A percentile compares a stretch with the other conserved stretches of the same genome.
Evolutionary conservation across 306 rosid species (phyloP).

Genomic region (Pueraria montana): DNA sequence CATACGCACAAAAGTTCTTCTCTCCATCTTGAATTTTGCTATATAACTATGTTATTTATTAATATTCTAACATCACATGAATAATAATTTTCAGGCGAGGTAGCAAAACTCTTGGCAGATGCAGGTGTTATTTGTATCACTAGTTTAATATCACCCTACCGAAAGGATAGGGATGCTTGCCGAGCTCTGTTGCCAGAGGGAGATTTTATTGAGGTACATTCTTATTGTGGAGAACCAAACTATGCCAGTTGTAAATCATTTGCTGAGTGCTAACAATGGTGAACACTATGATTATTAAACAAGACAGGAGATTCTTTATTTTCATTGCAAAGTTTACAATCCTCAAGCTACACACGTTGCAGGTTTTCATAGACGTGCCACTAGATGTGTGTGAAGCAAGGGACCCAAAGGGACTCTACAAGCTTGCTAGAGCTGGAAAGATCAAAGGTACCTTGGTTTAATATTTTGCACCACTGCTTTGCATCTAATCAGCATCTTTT

Average conservation of each 20-base stretch:
- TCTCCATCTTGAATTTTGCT: slow-evolving; percentile 12
- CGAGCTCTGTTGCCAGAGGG: slow-evolving; percentile 80
- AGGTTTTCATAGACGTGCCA: slow-evolving; percentile 92
- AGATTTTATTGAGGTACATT: slow-evolving; percentile 84
- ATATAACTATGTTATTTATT: background rate
- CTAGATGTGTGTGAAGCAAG: slow-evolving; percentile 84
- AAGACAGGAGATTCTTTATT: slow-evolving; percentile 39
- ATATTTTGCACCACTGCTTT: background rate
- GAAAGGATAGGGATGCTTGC: slow-evolving; percentile 86
- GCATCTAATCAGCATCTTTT: slow-evolving; percentile 41
- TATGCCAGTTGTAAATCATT: slow-evolving; percentile 27
- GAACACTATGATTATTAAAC: slow-evolving; percentile 21
- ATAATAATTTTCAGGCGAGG: slow-evolving; percentile 74
- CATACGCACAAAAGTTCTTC: background rate
- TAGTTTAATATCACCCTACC: slow-evolving; percentile 91
- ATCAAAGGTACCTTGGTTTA: slow-evolving; percentile 67
- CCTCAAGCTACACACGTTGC: slow-evolving; percentile 38
- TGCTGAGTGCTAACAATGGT: slow-evolving; percentile 18
- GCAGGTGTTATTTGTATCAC: slow-evolving; percentile 90
- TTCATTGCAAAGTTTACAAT: slow-evolving; percentile 20
- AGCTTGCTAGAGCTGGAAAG: slow-evolving; percentile 94
- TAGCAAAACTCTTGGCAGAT: slow-evolving; percentile 93
- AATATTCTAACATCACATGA: slow-evolving; percentile 37
- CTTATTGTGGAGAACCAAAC: slow-evolving; percentile 20
- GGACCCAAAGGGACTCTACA: slow-evolving; percentile 97